These are phyloP conservation scores for Cladophialophora exuberans DNA, from an alignment of 2,329 filamentous ascomycete genomes.

Conservation along the genomic window DNA sequence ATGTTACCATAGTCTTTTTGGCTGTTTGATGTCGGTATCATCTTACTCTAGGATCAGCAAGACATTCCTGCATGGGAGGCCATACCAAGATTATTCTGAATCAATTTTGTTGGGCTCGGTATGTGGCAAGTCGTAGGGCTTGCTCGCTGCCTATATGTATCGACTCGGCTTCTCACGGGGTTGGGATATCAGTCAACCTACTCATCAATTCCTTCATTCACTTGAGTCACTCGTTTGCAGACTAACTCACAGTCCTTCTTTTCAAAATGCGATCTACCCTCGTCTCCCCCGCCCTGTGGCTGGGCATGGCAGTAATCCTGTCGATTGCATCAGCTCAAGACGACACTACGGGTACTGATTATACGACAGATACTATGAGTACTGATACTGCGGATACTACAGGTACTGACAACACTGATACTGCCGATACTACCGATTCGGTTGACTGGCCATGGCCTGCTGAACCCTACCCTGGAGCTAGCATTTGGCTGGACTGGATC, in stretches of 20 bases:
- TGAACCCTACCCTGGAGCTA: slow-evolving; percentile 13
- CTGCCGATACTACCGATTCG: background rate
- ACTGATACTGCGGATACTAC: background rate
- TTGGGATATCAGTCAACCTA: slow-evolving; percentile 8
- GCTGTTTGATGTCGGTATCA: background rate
- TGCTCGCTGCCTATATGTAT: slow-evolving; percentile 17
- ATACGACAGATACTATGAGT: too few species aligned
- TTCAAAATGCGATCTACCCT: slow-evolving; percentile 27
- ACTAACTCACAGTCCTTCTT: background rate
- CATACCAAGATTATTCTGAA: slow-evolving; percentile 22
- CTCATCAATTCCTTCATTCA: slow-evolving; percentile 19
- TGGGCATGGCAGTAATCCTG: slow-evolving; percentile 20
- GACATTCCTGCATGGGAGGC: slow-evolving; percentile 15
- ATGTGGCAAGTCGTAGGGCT: slow-evolving; percentile 3
- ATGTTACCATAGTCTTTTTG: slow-evolving; percentile 2
- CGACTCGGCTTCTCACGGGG: background rate
- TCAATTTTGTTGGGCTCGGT: slow-evolving; percentile 3
- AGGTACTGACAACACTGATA: too few species aligned
- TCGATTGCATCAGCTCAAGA: slow-evolving; percentile 15
- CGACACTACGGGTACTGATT: too few species aligned
- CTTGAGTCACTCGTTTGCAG: slow-evolving; percentile 24
- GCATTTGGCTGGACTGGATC: slow-evolving; percentile 25
- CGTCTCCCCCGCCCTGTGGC: slow-evolving; percentile 23
- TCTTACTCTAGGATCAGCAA: slow-evolving; percentile 13
- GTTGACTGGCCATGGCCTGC: slow-evolving; percentile 9